These are phyloP conservation scores for Peronosclerospora sorghi DNA, from an alignment of 352 stramenopile genomes.

Conservation along the genomic window DNA sequence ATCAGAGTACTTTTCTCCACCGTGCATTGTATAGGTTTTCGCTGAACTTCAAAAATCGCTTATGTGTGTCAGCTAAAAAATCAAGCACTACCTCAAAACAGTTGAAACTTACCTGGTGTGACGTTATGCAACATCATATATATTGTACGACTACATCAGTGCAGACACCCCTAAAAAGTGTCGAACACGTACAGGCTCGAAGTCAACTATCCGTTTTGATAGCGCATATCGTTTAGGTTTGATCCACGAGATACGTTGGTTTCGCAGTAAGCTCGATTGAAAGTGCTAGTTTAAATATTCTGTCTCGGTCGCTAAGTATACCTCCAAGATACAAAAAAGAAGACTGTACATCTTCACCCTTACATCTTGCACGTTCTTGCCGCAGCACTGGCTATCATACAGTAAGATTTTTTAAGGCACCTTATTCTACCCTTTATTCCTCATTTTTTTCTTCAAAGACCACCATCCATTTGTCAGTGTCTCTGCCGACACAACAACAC, in stretches of 20 bases:
- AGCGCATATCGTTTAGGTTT: slow-evolving; percentile 34
- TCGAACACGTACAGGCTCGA: slow-evolving; percentile 92
- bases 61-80: neutral
- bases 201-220: slow-evolving; percentile 89
- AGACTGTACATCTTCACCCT: slow-evolving; percentile 32
- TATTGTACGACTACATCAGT: slow-evolving; percentile 92
- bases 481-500: too few relatives aligned
- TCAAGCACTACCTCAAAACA: neutral
- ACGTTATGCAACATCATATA: slow-evolving; percentile 92
- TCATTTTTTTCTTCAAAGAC: too few relatives aligned
- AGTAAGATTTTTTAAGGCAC: too few relatives aligned
- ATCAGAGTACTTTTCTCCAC: slow-evolving; percentile 27
- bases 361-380: slow-evolving; percentile 36
- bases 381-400: slow-evolving; percentile 81
- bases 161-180: slow-evolving; percentile 94
- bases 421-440: too few relatives aligned
- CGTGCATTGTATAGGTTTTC: slow-evolving; percentile 86
- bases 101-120: slow-evolving; percentile 52
- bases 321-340: neutral
- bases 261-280: slow-evolving; percentile 64
- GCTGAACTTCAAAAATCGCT: slow-evolving; percentile 35
- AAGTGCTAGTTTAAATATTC: slow-evolving; percentile 47
- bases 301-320: neutral
- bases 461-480: too few relatives aligned
- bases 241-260: slow-evolving; percentile 51